These are phyloP conservation scores for Solanum medicagineum DNA, from an alignment of 257 asterid species.

Conservation along the genomic window DNA sequence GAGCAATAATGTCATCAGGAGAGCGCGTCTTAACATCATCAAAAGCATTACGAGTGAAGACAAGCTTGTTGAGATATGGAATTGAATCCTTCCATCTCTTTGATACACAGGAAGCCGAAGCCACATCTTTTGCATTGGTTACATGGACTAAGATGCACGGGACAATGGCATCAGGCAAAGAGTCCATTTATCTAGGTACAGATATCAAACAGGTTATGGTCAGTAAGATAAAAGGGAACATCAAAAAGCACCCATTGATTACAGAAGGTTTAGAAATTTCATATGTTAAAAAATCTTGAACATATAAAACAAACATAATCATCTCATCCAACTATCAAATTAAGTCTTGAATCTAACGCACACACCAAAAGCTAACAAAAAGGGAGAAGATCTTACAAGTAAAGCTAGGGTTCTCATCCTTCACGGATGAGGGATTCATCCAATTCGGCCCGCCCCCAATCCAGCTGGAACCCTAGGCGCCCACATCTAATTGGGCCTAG, in stretches of 20 bases:
- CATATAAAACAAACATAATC: neutral
- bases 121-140: conserved; percentile 76
- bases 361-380: neutral
- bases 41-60: conserved; percentile 68
- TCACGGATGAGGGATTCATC: neutral
- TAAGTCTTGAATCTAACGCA: neutral
- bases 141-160: conserved; percentile 56
- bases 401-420: neutral
- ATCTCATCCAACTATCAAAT: neutral
- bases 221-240: neutral
- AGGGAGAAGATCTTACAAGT: neutral
- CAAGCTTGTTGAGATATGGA: conserved; percentile 55
- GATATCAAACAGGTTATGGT: conserved; percentile 23
- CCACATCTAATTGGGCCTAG: no score
- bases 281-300: neutral
- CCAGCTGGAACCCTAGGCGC: no score
- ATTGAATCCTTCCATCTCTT: conserved; percentile 80
- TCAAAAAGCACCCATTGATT: neutral
- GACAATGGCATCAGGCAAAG: conserved; percentile 69
- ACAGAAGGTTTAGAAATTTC: neutral
- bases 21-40: conserved; percentile 41
- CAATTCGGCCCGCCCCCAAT: neutral
- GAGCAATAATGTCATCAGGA: conserved; percentile 49
- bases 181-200: conserved; percentile 58
- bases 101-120: conserved; percentile 69